Percentiles rank a stretch among this genome's conserved stretches.
Conservation (phyloP, 1,284 basidiomycete species). For the Phaffia rhodozyma region DNA sequence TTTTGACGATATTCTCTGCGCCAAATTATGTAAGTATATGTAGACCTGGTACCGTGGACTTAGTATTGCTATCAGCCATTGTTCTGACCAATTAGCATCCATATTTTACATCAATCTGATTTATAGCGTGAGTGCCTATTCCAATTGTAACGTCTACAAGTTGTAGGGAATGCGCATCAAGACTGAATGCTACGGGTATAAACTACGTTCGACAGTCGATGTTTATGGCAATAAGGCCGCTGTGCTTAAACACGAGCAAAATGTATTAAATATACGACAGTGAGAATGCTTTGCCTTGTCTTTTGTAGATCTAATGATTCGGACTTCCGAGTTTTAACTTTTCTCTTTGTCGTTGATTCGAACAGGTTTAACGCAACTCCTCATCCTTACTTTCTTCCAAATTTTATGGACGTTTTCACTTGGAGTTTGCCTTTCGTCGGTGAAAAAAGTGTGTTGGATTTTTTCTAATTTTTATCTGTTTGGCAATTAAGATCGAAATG, state of each 20-base stretch:
- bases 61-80: neutral
- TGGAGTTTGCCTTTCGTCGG: constrained; percentile 98
- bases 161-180: neutral
- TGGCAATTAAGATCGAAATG: constrained; percentile 1
- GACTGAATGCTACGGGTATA: neutral
- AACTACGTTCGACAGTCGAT: constrained; percentile 43
- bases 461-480: too few relatives aligned
- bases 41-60: too few relatives aligned
- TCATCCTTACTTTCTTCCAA: constrained; percentile 92
- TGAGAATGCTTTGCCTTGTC: neutral
- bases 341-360: constrained; percentile 8
- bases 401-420: constrained; percentile 99
- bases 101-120: neutral
- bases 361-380: constrained; percentile 85
- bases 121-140: neutral
- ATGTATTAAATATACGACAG: constrained; percentile 76
- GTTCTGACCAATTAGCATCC: neutral
- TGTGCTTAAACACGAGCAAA: constrained; percentile 90
- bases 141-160: neutral
- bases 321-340: neutral
- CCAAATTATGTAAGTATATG: constrained; percentile 39
- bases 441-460: constrained; percentile 64
- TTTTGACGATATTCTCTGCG: constrained; percentile 86
- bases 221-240: constrained; percentile 98
- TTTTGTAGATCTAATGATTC: neutral